Conservation (phyloP, 2,329 filamentous ascomycete genomes). For the Teratosphaeria viscida region DNA sequence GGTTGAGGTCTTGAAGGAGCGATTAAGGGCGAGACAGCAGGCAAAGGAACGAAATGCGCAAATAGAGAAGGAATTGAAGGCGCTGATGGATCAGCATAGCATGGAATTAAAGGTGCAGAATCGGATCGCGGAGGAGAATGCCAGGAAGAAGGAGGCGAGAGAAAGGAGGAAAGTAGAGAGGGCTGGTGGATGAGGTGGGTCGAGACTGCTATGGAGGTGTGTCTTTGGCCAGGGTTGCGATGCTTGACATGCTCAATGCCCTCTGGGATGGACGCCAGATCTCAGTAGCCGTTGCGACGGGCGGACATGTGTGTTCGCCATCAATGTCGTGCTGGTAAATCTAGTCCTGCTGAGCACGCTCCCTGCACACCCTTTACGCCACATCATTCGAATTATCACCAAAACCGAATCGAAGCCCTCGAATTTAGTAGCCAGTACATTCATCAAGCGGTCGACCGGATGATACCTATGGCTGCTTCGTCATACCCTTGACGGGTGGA, state of each 20-base stretch:
- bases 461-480: too few relatives aligned
- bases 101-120: constrained; percentile 36
- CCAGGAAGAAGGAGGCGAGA: constrained; percentile 25
- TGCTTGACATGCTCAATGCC: not conserved
- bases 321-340: too few relatives aligned
- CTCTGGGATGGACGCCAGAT: not conserved
- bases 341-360: too few relatives aligned
- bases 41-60: constrained; percentile 32
- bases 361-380: too few relatives aligned
- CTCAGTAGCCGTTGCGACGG: not conserved
- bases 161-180: constrained; percentile 19
- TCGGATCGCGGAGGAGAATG: constrained; percentile 30
- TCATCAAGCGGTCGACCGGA: too few relatives aligned
- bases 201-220: not conserved
- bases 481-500: too few relatives aligned
- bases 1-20: constrained; percentile 22
- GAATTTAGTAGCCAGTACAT: too few relatives aligned
- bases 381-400: too few relatives aligned
- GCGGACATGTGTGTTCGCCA: too few relatives aligned
- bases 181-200: constrained; percentile 5
- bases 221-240: not conserved
- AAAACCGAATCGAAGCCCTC: too few relatives aligned
- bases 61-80: constrained; percentile 33
- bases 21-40: constrained; percentile 25
- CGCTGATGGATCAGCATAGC: constrained; percentile 33